These are phyloP conservation scores for Xylaria sp. DNA, from an alignment of 2,329 filamentous ascomycete species.

Conservation along the genomic window DNA sequence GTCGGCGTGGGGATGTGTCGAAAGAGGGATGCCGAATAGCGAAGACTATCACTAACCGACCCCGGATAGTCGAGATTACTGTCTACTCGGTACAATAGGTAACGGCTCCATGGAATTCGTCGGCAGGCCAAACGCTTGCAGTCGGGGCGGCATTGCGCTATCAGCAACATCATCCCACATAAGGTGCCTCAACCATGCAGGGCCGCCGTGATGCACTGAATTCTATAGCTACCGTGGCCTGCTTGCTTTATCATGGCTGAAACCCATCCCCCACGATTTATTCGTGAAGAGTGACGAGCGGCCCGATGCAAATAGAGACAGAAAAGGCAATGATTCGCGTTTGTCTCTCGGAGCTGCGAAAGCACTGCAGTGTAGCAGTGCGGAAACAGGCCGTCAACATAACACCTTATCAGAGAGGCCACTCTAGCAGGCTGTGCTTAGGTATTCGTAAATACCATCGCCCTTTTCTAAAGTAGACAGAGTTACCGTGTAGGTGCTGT, in stretches of 20 bases:
- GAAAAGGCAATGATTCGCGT: constrained; percentile 27
- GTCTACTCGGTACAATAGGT: background rate
- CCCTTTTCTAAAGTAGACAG: too few relatives aligned
- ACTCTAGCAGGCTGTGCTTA: too few relatives aligned
- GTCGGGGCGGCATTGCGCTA: constrained; percentile 5
- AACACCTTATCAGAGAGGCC: background rate
- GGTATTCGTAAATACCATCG: background rate
- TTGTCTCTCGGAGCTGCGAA: constrained; percentile 10
- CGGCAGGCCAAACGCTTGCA: constrained; percentile 7
- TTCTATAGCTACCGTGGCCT: constrained; percentile 8
- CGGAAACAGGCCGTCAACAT: background rate
- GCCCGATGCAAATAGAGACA: constrained; percentile 19
- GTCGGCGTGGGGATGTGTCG: constrained; percentile 23
- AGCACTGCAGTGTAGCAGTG: background rate
- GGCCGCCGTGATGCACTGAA: constrained; percentile 3
- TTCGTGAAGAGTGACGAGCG: constrained; percentile 3
- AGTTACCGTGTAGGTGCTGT: background rate
- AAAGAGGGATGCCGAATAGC: constrained; percentile 27
- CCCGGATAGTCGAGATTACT: constrained; percentile 10
- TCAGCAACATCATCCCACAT: constrained; percentile 17
- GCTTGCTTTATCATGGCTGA: constrained; percentile 16
- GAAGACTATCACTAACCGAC: background rate
- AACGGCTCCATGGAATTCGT: constrained; percentile 8
- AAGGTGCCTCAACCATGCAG: constrained; percentile 15
- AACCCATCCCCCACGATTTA: constrained; percentile 18